Base-by-base conservation (phyloP, 805 yeast genomes). In the Wickerhamomyces ciferrii region DNA sequence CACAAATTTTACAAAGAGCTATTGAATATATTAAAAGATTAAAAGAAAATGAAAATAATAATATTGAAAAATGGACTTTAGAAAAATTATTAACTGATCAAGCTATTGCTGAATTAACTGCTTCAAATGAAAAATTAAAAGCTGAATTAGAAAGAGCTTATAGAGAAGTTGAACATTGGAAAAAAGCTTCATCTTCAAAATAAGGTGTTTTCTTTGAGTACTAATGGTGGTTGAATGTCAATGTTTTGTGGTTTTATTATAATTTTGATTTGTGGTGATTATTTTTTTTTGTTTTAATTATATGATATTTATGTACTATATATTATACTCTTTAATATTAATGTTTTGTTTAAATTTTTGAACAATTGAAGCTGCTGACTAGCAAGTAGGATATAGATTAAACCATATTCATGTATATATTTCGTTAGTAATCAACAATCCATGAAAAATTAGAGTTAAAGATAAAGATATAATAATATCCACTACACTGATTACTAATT, bases 11-110 rank as follows among this genome's bases (percentile, higher is more conserved):
- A 55, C 83, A 81, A 59, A 77, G 92, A 49, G 96, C 96, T 4
- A 92, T 88, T 31, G 97, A 91, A 61, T 89, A 86, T 61, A 94
- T 94, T 63, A 82, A 84, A 66, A 79, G 91, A 67, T 76, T 94
- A 62, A 87, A 90, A 67, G 96, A 88, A 58, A 88, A 87, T 58
- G 97, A 91, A 67, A 83, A 81, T 66, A 83, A 85, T 58, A 87
- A 87, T 62, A 84, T 89, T 58, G 97, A 92, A 67, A 92, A 94
- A 70, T 88, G 96, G 88, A 91, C 97, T 6, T 74, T 92, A 60
- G 97, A 92, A 66, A 92, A 92, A 69, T 75, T 94, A 51, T 75
- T 90, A 52, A 84, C 92, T 34, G 97, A 91, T 65, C 98, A 92
- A 68, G 90, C 92, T 13, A 84, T 90, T 44, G 79, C 85, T 51